A percentile compares a stretch with the other conserved stretches of the same genome.
Conservation (phyloP, 768 basidiomycete genomes). For the Kwoniella newhampshirensis region DNA sequence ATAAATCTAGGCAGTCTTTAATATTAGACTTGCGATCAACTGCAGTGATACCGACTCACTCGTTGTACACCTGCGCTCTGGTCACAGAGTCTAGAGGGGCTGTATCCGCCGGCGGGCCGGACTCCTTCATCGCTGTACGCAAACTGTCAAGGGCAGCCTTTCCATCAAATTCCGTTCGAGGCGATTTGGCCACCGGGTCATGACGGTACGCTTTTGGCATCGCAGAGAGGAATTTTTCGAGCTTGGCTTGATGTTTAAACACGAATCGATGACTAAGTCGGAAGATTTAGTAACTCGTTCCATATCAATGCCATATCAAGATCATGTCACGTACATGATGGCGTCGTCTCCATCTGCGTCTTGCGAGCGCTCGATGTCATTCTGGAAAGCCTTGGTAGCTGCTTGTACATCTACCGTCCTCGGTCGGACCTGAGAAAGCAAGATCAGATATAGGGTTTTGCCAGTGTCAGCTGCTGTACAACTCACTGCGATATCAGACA, state of each 20-base stretch:
- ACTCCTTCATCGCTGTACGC: slow-evolving; percentile 25
- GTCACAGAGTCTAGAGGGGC: slow-evolving; percentile 24
- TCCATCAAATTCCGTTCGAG: slow-evolving; percentile 33
- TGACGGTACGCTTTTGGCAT: slow-evolving; percentile 24
- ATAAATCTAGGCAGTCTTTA: slow-evolving; percentile 31
- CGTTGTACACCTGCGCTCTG: slow-evolving; percentile 36
- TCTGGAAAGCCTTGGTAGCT: slow-evolving; percentile 26
- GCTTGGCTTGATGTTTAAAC: slow-evolving; percentile 27
- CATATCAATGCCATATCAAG: not conserved
- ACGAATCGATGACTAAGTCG: slow-evolving; percentile 34
- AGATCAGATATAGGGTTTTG: too few relatives aligned
- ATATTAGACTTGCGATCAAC: not conserved
- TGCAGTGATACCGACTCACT: too few relatives aligned
- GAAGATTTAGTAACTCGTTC: not conserved
- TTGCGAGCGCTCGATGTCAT: slow-evolving; percentile 29
- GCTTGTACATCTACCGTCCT: slow-evolving; percentile 26
- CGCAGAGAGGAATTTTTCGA: slow-evolving; percentile 19
- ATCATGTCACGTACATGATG: slow-evolving; percentile 28
- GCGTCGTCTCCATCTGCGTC: slow-evolving; percentile 41
- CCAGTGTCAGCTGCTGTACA: too few relatives aligned
- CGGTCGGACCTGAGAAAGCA: slow-evolving; percentile 34
- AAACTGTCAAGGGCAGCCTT: slow-evolving; percentile 23
- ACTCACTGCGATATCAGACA: slow-evolving; percentile 47
- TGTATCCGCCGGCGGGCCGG: slow-evolving; percentile 28
- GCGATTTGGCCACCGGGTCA: slow-evolving; percentile 4